Base-by-base conservation (phyloP, 2,329 filamentous ascomycete genomes). In the Chaetomium strumarium region DNA sequence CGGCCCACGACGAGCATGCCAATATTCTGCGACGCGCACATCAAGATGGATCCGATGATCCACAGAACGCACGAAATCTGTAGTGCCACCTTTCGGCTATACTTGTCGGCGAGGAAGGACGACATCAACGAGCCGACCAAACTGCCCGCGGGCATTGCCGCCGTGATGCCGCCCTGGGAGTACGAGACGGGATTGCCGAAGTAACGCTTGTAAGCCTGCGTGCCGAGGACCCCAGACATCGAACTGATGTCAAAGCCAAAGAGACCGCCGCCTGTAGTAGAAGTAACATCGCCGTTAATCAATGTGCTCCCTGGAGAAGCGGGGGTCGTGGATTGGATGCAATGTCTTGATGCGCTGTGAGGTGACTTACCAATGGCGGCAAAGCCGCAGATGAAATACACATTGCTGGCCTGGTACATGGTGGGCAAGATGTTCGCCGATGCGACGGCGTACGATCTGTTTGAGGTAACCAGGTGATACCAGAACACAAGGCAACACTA, bases 161-260 rank as follows among this genome's bases (percentile, higher is more conserved):
- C 84, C 2, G 84, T 86, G 65, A 89, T 88, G 42, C 78, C 84
- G 41, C 84, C 85, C 67, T 89, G 85, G 0, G 76, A 72, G 59
- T 79, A 75, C 1, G 74, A 76, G 16, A 66, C 64, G 2, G 77
- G 77, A 50, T 88, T 78, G 61, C 81, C 73, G 70, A 90, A 90
- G 68, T 87, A 90, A 62, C 79, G 81, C 60, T 81, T 82, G 67
- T 90, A 90, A 43, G 83, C 78, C 52, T 81, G 68, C 0, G 83
- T 86, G 30, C 81, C 82, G 36, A 90, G 73, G 20, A 83, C 80
- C 42, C 79, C 81, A 36, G 80, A 83, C 85, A 90, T 88, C 40
- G 83, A 86, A 51, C 79, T 81, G 62, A 90, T 88, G 69, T 90
- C 87, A 65, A 90, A 90, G 61, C 87, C 88, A 63, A 90, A 90